Conservation (phyloP, 2,329 filamentous ascomycete genomes). For the Karstenula rhodostoma region DNA sequence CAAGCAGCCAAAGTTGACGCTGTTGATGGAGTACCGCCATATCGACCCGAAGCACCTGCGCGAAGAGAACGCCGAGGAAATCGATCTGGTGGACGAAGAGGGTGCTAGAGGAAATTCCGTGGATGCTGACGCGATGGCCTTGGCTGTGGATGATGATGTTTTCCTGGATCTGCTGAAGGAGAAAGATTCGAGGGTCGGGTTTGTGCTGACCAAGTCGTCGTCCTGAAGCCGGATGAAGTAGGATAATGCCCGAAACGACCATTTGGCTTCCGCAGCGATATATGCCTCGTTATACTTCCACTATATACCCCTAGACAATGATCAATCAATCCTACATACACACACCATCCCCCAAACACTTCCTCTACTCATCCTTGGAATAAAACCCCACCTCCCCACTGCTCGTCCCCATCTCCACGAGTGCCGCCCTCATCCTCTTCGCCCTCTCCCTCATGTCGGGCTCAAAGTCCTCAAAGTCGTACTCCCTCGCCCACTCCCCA, state of each 20-base stretch:
- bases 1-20: constrained; percentile 55
- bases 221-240: constrained; percentile 8
- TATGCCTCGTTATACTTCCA: neutral
- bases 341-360: neutral
- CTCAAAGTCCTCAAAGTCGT: constrained; percentile 67
- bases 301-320: constrained; percentile 10
- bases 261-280: neutral
- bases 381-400: constrained; percentile 68
- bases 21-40: constrained; percentile 64
- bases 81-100: constrained; percentile 32
- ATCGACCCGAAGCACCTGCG: constrained; percentile 52
- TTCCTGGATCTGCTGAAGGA: constrained; percentile 60
- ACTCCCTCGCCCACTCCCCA: constrained; percentile 69
- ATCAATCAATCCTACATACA: neutral
- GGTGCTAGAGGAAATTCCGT: constrained; percentile 54
- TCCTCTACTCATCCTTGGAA: constrained; percentile 44
- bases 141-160: constrained; percentile 60
- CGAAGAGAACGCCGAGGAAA: constrained; percentile 28
- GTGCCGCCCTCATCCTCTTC: constrained; percentile 68
- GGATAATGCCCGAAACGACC: neutral
- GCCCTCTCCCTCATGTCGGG: constrained; percentile 68
- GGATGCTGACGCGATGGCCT: constrained; percentile 37
- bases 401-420: constrained; percentile 69
- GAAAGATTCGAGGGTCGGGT: constrained; percentile 55
- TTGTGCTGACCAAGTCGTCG: constrained; percentile 58